Evolutionary conservation across 192 early-diverging fungal species (phyloP), one percentile per base, ranked within the genome.

Genomic region (Entomortierella parvispora): DNA sequence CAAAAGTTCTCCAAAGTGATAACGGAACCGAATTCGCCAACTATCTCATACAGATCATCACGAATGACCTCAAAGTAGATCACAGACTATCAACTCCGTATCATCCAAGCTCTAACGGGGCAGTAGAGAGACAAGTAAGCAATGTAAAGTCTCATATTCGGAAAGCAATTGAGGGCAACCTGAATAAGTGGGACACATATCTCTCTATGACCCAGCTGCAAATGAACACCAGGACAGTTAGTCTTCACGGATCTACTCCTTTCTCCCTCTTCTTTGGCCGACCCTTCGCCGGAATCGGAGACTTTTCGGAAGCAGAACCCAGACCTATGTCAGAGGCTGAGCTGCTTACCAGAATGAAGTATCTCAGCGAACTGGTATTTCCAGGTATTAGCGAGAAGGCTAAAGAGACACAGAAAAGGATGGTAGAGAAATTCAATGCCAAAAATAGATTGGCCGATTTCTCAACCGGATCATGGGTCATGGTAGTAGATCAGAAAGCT

Each of bases 11-110:
- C 17, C 56, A 61, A 18, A 53, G 47, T 42, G 71, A 75, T 33
- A 61, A 85, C 57, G 83, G 84, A 10, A 52, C 62, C 1, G 84
- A 84, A 34, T 85, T 84, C 23, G 80, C 68, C 5, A 86, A 83
- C 32, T 15, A 31, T 20, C 5, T 81, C 7, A 18, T 85, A 4
- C 42, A 18, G 0, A 25, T 12, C 3, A 44, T 81, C 3, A 43
- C 31, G 1, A 47, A 42, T 9, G 18, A 46, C 15, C 25, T 61
- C 4, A 44, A 45, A 1, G 72, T 81, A 18, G 58, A 79, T 1
- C 71, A 78, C 22, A 55, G 83, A 9, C 45, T 78, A 0, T 42
- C 62, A 20, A 72, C 80, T 31, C 64, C 80, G 4, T 82, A 83
- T 43, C 70, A 83, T 34, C 83, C 82, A 14, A 48, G 72, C 54